These are phyloP conservation scores for Populus davidiana DNA, from an alignment of 345 rosid genomes.

Conservation along the genomic window DNA sequence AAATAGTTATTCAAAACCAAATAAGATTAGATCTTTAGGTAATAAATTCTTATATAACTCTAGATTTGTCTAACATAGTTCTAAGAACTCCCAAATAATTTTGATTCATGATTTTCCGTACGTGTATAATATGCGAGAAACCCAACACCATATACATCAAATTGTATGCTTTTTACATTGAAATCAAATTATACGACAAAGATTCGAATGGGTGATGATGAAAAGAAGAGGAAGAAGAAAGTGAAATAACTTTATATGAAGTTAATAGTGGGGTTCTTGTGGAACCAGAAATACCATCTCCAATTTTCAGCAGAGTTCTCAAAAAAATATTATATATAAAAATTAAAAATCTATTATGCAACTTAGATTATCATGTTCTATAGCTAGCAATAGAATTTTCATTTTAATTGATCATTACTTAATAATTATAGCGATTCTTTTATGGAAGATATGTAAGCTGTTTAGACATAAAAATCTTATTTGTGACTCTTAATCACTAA, in stretches of 20 bases:
- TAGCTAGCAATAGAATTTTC: too few relatives aligned
- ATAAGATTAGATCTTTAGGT: too few relatives aligned
- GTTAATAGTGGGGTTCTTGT: conserved; percentile 1
- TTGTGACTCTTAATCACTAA: background rate
- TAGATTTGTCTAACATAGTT: fast-evolving
- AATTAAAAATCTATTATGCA: too few relatives aligned
- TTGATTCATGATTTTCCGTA: too few relatives aligned
- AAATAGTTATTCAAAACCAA: too few relatives aligned
- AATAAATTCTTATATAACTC: too few relatives aligned
- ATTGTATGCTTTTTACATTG: background rate
- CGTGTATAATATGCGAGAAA: too few relatives aligned
- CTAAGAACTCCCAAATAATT: too few relatives aligned
- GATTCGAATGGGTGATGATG: conserved; percentile 28
- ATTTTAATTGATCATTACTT: background rate
- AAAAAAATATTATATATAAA: too few relatives aligned
- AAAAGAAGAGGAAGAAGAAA: conserved; percentile 1
- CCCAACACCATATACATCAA: background rate
- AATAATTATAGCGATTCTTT: background rate
- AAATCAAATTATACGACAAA: conserved; percentile 4
- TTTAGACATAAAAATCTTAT: background rate
- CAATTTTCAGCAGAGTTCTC: background rate
- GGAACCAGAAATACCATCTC: background rate
- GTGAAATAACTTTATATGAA: background rate
- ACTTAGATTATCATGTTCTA: too few relatives aligned
- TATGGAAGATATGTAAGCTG: background rate